phyloP scores from a whole-genome alignment of 768 basidiomycete genomes.

The Psilocybe subaeruginosa region DNA sequence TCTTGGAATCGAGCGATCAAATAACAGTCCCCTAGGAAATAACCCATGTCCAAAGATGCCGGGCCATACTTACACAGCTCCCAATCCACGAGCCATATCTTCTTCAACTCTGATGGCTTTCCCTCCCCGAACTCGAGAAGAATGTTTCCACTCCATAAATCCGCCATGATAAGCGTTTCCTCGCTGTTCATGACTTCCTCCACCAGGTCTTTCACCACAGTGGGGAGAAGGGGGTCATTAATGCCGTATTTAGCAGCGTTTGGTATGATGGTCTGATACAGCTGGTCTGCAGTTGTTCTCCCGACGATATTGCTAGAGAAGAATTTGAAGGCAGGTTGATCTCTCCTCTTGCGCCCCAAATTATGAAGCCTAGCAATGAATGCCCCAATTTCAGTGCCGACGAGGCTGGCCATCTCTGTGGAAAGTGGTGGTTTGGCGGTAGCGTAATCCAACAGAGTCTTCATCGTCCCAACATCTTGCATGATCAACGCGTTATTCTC shows the following conservation, averaged over 20 bases:
- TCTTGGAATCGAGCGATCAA: slow-evolving; percentile 3
- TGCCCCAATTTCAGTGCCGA: not conserved
- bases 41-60: slow-evolving; percentile 7
- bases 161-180: slow-evolving; percentile 6
- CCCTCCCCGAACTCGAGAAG: not conserved
- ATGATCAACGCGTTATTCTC: slow-evolving; percentile 6
- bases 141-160: slow-evolving; percentile 8
- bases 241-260: not conserved
- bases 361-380: not conserved
- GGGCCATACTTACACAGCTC: slow-evolving; percentile 7
- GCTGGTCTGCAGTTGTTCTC: not conserved
- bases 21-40: slow-evolving; percentile 5
- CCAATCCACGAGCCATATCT: slow-evolving; percentile 6
- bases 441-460: slow-evolving; percentile 1
- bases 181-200: not conserved
- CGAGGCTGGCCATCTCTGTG: not conserved
- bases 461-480: slow-evolving; percentile 7
- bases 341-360: not conserved
- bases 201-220: not conserved
- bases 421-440: slow-evolving; percentile 3
- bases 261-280: slow-evolving; percentile 3
- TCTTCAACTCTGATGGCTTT: not conserved
- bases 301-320: not conserved
- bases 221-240: not conserved
- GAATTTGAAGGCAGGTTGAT: not conserved